Base-by-base conservation (phyloP, 371 early-diverging fungal genomes). In the Rhizopus stolonifer region DNA sequence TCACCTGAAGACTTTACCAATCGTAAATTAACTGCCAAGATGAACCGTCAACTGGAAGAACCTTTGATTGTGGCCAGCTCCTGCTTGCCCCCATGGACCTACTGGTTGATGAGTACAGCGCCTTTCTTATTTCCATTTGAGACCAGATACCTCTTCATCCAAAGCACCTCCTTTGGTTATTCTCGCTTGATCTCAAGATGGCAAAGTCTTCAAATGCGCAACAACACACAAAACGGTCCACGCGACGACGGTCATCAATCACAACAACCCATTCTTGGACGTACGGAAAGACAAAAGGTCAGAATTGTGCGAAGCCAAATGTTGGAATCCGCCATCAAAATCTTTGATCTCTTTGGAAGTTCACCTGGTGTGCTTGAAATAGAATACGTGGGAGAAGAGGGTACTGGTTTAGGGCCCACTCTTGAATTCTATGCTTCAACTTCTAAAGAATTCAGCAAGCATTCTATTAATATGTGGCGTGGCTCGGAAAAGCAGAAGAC, bases 341-440 rank as follows among this genome's bases (percentile, higher is more conserved):
- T 94, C 14, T 73, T 95, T 67, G 86, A 89, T 19, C 59, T 90
- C 46, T 95, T 88, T 61, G 84, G 85, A n/a, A 74, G 75, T 9
- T 72, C 80, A 1, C 81, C 85, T 26, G 70, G 81, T 3, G 74
- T 92, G 32, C 72, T 97, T 44, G 95, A 97, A 64, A 82, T 96
- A 15, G 93, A 95, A 65, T 97, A 92, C 58, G 82, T 84, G 60
- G 93, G 90, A 24, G 98, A 97, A 58, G 94, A 92, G 18, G 98
- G 98, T 9, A 92, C 93, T 3, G 98, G 98, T 2, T 65, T 93
- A 5, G 98, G 98, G 0, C 95, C 96, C 0, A 96, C 98, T 0
- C 71, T 95, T 6, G 98, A 96, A 61, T 96, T 95, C 58, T 97
- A 93, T 61, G 78, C 93, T 1, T 63, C 79, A 4, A 85, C 92